Conservation (phyloP, 2,329 filamentous ascomycete species). For the Sporothrix sp. region DNA sequence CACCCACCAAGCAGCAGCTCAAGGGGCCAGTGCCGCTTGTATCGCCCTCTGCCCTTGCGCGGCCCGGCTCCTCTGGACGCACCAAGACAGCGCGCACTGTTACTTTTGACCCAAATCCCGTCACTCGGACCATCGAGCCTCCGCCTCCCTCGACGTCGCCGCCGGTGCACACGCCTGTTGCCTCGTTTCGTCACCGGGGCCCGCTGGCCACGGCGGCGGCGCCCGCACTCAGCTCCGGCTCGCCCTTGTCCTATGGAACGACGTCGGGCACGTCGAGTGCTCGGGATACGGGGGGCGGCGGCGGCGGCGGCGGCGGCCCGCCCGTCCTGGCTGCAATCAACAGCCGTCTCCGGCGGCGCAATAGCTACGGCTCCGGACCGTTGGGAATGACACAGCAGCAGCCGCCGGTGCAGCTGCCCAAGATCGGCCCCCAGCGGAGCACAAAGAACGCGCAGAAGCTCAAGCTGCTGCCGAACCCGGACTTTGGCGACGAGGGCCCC, state of each 20-base stretch:
- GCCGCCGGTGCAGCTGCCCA: constrained; percentile 35
- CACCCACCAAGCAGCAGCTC: neutral
- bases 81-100: constrained; percentile 51
- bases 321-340: constrained; percentile 73
- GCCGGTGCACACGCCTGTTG: constrained; percentile 22
- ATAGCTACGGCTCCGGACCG: constrained; percentile 56
- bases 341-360: constrained; percentile 75
- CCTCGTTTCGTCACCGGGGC: constrained; percentile 18
- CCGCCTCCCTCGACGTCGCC: constrained; percentile 8
- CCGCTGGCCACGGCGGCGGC: constrained; percentile 22
- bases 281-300: neutral
- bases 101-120: constrained; percentile 65
- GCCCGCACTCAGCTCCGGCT: constrained; percentile 27
- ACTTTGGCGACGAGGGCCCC: constrained; percentile 61
- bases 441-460: constrained; percentile 95
- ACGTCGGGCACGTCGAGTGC: neutral
- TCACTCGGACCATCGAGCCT: constrained; percentile 48
- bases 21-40: neutral
- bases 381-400: constrained; percentile 3
- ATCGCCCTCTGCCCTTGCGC: constrained; percentile 15
- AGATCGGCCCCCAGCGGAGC: constrained; percentile 89
- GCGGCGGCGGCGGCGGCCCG: constrained; percentile 21
- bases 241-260: constrained; percentile 20
- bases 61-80: constrained; percentile 24
- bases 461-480: constrained; percentile 89